Evolutionary conservation across 2,329 filamentous ascomycete species (phyloP).

Genomic region (Cercospora sp.): DNA sequence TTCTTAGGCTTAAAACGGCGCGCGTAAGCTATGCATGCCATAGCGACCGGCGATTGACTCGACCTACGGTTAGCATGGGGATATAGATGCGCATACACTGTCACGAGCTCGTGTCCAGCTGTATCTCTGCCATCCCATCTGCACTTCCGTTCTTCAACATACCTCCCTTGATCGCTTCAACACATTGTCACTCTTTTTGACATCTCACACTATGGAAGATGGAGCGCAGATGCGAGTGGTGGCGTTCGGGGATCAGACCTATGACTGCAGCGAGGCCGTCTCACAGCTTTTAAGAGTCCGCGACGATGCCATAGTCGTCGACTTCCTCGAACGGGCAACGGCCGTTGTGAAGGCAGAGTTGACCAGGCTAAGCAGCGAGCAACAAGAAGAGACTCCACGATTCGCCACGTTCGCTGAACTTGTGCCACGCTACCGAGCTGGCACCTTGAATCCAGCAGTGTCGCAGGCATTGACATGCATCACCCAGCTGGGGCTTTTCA

Average conservation of each 20-base stretch:
- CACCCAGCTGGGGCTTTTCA: conserved; percentile 26
- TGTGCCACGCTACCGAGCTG: conserved; percentile 18
- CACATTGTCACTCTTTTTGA: conserved; percentile 4
- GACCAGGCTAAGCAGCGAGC: conserved; percentile 15
- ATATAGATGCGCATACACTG: conserved; percentile 1
- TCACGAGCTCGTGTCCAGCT: neutral
- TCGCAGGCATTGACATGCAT: conserved; percentile 27
- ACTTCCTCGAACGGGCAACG: conserved; percentile 24
- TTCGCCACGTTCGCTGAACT: conserved; percentile 17
- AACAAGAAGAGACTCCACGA: conserved; percentile 19
- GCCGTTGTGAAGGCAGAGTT: conserved; percentile 21
- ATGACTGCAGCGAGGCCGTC: conserved; percentile 23
- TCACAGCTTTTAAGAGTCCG: conserved; percentile 17
- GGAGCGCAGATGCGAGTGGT: conserved; percentile 13
- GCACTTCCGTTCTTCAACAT: conserved; percentile 1
- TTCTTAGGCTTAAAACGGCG: neutral
- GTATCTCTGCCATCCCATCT: neutral
- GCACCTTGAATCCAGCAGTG: conserved; percentile 25
- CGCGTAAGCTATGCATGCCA: neutral
- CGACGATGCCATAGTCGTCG: conserved; percentile 20
- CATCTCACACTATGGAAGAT: conserved; percentile 10
- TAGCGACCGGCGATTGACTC: neutral
- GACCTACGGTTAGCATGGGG: neutral
- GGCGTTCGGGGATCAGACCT: conserved; percentile 31
- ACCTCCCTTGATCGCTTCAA: conserved; percentile 1